Evolutionary conservation across 1,284 basidiomycete genomes (phyloP).

Genomic region (Sanguinoderma infundibulare): DNA sequence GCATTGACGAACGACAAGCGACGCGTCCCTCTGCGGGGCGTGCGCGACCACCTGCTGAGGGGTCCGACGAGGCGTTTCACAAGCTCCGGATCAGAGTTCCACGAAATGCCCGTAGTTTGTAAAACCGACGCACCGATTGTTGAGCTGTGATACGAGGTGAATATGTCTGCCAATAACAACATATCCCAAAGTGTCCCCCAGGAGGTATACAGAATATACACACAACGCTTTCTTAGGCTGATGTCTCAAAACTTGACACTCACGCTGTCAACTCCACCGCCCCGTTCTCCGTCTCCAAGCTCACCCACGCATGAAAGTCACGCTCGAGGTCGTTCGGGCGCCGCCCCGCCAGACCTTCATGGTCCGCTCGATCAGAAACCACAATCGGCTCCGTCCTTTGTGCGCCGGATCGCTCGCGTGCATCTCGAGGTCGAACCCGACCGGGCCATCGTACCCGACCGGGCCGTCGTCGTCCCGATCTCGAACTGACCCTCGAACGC

Average conservation of each 20-base stretch:
- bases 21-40: too few relatives aligned
- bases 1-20: too few relatives aligned
- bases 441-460: too few relatives aligned
- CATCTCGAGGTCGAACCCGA: conserved; percentile 2
- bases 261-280: background rate
- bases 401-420: conserved; percentile 20
- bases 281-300: background rate
- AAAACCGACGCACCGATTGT: too few relatives aligned
- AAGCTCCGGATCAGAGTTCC: too few relatives aligned
- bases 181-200: background rate
- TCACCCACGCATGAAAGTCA: background rate
- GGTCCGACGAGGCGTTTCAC: too few relatives aligned
- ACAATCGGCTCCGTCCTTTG: conserved; percentile 7
- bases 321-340: background rate
- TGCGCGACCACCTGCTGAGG: too few relatives aligned
- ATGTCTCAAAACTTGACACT: background rate
- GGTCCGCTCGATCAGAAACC: conserved; percentile 1
- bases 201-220: background rate
- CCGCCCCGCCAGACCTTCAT: conserved; percentile 7
- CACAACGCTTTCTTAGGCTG: background rate
- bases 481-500: conserved; percentile 49
- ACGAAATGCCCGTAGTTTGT: too few relatives aligned
- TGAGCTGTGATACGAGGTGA: background rate
- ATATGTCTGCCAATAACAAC: background rate
- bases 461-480: conserved; percentile 19